Conservation (phyloP, 1,284 basidiomycete species). For the Vanrija humicola region DNA sequence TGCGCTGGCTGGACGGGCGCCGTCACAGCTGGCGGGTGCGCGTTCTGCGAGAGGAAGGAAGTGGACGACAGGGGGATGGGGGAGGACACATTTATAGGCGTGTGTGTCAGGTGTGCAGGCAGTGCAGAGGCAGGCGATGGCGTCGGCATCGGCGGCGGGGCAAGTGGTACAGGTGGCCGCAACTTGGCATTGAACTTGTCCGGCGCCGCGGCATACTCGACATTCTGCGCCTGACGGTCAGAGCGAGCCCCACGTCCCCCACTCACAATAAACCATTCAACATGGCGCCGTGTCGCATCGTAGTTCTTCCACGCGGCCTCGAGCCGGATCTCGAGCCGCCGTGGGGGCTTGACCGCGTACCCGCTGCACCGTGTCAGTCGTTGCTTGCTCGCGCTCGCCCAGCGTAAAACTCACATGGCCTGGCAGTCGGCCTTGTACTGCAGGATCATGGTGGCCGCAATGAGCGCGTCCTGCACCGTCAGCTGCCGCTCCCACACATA, state of each 20-base stretch:
- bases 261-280: conserved; percentile 31
- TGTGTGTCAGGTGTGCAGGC: conserved; percentile 9
- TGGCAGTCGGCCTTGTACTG: conserved; percentile 24
- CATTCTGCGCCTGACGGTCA: conserved; percentile 11
- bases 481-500: not conserved
- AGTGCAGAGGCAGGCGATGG: conserved; percentile 14
- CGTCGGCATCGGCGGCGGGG: conserved; percentile 15
- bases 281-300: conserved; percentile 24
- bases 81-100: conserved; percentile 13
- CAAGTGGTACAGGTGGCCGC: conserved; percentile 15
- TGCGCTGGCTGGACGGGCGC: not conserved
- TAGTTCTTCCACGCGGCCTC: conserved; percentile 28
- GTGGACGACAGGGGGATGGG: conserved; percentile 24
- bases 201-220: conserved; percentile 14
- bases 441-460: conserved; percentile 26
- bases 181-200: conserved; percentile 19
- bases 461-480: conserved; percentile 23
- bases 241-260: not conserved
- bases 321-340: conserved; percentile 20
- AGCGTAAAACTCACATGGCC: conserved; percentile 17
- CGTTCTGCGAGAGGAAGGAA: conserved; percentile 18
- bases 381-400: too few species aligned
- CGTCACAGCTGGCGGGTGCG: not conserved
- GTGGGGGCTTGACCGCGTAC: conserved; percentile 11
- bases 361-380: conserved; percentile 4